A percentile compares a stretch with the other conserved stretches of the same genome.
phyloP scores from a whole-genome alignment of 1,139 yeast genomes.

The Hemisphaericaspora lyxosophila region DNA sequence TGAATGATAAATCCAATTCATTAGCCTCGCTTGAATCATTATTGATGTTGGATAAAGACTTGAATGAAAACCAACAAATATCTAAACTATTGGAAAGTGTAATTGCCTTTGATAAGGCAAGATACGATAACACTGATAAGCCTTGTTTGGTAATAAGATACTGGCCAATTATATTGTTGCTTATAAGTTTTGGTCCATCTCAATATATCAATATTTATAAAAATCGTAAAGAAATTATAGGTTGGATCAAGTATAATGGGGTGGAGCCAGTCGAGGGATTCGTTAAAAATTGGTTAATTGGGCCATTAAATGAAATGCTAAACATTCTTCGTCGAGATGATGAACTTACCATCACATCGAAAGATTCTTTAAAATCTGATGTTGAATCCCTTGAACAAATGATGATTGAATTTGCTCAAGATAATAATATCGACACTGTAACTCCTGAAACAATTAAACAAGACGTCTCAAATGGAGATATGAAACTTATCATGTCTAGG shows the following conservation, averaged over 20 bases:
- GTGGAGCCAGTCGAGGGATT: constrained; percentile 67
- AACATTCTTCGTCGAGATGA: constrained; percentile 83
- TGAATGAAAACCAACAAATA: constrained; percentile 14
- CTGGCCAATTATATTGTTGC: constrained; percentile 60
- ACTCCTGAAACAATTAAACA: constrained; percentile 26
- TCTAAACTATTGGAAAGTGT: constrained; percentile 11
- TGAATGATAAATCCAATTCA: constrained; percentile 11
- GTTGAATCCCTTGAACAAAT: constrained; percentile 79
- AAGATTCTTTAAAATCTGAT: constrained; percentile 76
- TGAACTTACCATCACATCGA: constrained; percentile 73
- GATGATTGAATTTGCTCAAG: constrained; percentile 73
- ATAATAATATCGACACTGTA: constrained; percentile 26
- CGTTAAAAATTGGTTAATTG: constrained; percentile 77
- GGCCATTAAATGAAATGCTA: constrained; percentile 73
- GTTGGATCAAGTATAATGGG: constrained; percentile 59
- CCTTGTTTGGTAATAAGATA: constrained; percentile 58
- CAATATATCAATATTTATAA: constrained; percentile 43
- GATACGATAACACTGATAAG: constrained; percentile 21
- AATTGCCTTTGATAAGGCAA: constrained; percentile 11
- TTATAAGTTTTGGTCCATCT: constrained; percentile 51
- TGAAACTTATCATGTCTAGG: constrained; percentile 73
- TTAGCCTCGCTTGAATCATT: constrained; percentile 14
- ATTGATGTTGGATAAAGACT: constrained; percentile 7
- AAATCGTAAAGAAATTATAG: constrained; percentile 50
- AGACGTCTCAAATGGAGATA: constrained; percentile 63